Evolutionary conservation across 768 basidiomycete genomes (phyloP).

Genomic region (Calocybe cyanea): DNA sequence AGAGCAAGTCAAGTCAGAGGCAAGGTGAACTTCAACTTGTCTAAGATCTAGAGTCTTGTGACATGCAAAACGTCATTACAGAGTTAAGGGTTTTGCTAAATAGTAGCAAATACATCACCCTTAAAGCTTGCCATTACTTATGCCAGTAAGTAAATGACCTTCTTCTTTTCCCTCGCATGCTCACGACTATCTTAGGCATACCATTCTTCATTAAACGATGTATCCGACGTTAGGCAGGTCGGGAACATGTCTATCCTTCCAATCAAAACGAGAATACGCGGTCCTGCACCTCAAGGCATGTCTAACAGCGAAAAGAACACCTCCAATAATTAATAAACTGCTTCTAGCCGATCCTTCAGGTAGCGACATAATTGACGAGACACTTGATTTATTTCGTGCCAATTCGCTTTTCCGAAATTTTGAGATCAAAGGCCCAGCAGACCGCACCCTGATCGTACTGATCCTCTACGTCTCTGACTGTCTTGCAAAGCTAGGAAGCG

Average conservation of each 20-base stretch:
- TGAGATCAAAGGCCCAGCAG: conserved; percentile 97
- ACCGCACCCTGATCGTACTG: conserved; percentile 93
- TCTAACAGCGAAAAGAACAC: conserved; percentile 11
- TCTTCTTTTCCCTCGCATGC: not conserved
- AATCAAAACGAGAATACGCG: conserved; percentile 87
- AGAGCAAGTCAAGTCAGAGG: not conserved
- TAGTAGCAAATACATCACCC: conserved; percentile 25
- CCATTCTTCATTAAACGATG: conserved; percentile 91
- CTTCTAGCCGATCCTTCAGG: conserved; percentile 68
- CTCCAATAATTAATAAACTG: conserved; percentile 13
- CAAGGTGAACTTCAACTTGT: not conserved
- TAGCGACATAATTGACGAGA: conserved; percentile 93
- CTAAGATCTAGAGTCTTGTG: not conserved
- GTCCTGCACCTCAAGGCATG: conserved; percentile 82
- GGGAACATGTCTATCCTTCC: conserved; percentile 91
- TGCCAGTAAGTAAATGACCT: conserved; percentile 46
- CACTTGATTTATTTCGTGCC: conserved; percentile 94
- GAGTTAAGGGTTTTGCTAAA: conserved; percentile 23
- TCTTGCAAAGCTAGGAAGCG: conserved; percentile 79
- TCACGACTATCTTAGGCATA: conserved; percentile 65
- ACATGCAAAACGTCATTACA: conserved; percentile 23
- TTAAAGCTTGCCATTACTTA: conserved; percentile 23
- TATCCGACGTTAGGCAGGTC: conserved; percentile 73
- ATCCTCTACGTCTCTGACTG: conserved; percentile 99
- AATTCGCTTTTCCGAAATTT: conserved; percentile 99